These are phyloP conservation scores for Mucor circinelloides DNA, from an alignment of 371 early-diverging fungal genomes.

Conservation along the genomic window DNA sequence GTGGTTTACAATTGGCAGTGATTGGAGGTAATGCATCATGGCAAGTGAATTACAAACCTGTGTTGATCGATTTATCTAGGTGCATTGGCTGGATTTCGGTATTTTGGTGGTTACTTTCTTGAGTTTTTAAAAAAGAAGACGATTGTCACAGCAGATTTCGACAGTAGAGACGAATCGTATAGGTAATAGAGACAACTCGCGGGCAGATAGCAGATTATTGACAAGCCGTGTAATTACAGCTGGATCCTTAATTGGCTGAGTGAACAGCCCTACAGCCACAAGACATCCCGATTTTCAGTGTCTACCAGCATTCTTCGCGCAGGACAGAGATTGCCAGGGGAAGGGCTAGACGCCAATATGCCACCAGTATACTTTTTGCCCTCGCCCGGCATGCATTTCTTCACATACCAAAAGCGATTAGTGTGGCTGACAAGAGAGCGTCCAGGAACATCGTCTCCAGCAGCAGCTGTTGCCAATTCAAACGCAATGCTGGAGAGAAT, in stretches of 20 bases:
- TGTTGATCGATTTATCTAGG: slow-evolving; percentile 8
- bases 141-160: slow-evolving; percentile 62
- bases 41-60: background rate
- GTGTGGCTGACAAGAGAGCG: slow-evolving; percentile 59
- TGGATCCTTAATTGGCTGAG: slow-evolving; percentile 66
- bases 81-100: slow-evolving; percentile 42
- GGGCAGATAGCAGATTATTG: background rate
- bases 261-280: slow-evolving; percentile 59
- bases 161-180: slow-evolving; percentile 65
- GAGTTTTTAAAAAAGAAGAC: slow-evolving; percentile 59
- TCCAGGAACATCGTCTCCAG: slow-evolving; percentile 38
- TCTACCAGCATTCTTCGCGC: slow-evolving; percentile 56
- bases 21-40: slow-evolving; percentile 36
- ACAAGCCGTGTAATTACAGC: background rate
- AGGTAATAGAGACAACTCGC: slow-evolving; percentile 32
- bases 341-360: slow-evolving; percentile 47
- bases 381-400: slow-evolving; percentile 64
- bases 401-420: slow-evolving; percentile 57
- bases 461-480: slow-evolving; percentile 39
- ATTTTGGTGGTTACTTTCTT: slow-evolving; percentile 50
- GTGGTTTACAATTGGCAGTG: slow-evolving; percentile 47
- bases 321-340: slow-evolving; percentile 49
- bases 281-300: slow-evolving; percentile 62
- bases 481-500: slow-evolving; percentile 55
- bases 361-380: slow-evolving; percentile 67